These are phyloP conservation scores for Aureobasidium sp. DNA, from an alignment of 2,329 filamentous ascomycete species.

Conservation along the genomic window DNA sequence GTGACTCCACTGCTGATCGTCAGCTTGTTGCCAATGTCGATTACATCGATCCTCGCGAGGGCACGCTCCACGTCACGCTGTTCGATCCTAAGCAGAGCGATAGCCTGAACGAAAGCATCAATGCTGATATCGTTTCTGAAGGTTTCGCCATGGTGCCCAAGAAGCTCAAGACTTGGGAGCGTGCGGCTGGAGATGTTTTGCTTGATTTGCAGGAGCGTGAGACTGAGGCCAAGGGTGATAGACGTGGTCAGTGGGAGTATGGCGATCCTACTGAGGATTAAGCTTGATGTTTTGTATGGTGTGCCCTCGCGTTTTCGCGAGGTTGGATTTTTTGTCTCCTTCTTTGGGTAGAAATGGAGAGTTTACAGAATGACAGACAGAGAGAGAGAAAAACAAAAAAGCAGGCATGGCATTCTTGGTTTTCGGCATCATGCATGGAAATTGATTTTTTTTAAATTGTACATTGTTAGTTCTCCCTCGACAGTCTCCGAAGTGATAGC, in stretches of 20 bases:
- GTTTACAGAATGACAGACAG: too few species aligned
- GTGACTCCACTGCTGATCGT: constrained; percentile 61
- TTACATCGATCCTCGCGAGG: constrained; percentile 69
- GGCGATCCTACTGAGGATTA: constrained; percentile 85
- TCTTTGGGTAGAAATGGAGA: not conserved
- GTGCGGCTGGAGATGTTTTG: constrained; percentile 64
- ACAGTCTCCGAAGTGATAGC: not conserved
- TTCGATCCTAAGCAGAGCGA: constrained; percentile 64
- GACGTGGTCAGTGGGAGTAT: constrained; percentile 95
- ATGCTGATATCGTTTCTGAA: constrained; percentile 75
- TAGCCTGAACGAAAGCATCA: constrained; percentile 70
- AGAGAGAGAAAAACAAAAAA: not conserved
- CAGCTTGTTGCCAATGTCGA: constrained; percentile 88
- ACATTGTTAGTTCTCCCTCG: too few species aligned
- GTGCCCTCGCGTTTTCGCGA: not conserved
- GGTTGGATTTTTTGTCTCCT: not conserved
- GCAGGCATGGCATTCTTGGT: not conserved
- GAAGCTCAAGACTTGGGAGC: constrained; percentile 90
- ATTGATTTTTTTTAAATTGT: not conserved
- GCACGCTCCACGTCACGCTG: constrained; percentile 76
- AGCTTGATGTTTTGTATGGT: not conserved
- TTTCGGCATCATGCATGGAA: not conserved
- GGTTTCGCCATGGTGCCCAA: constrained; percentile 85
- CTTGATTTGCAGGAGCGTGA: constrained; percentile 67
- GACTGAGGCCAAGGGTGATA: constrained; percentile 68